Conservation (phyloP, 495 filamentous ascomycete species). For the Penicillium coprophilum region DNA sequence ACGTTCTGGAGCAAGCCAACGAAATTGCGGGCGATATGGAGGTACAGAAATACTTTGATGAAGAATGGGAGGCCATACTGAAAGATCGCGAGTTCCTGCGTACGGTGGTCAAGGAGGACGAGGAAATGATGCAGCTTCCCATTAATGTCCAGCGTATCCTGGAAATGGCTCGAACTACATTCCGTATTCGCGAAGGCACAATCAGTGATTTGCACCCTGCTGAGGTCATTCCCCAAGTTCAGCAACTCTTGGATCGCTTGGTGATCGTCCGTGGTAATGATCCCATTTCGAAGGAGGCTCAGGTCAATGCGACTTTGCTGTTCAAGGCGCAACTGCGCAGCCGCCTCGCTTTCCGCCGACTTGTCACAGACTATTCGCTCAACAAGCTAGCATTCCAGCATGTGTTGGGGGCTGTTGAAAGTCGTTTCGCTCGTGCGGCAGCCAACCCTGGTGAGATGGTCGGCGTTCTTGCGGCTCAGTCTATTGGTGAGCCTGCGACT, state of each 20-base stretch:
- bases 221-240: constrained; percentile 81
- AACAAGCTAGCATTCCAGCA: constrained; percentile 93
- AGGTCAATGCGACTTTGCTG: constrained; percentile 79
- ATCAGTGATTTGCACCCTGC: constrained; percentile 89
- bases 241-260: constrained; percentile 70
- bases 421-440: constrained; percentile 72
- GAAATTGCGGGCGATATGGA: constrained; percentile 84
- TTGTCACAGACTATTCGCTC: constrained; percentile 78
- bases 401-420: constrained; percentile 87
- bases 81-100: constrained; percentile 76
- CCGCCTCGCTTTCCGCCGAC: constrained; percentile 84
- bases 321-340: constrained; percentile 92
- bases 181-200: constrained; percentile 79
- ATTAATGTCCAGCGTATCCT: constrained; percentile 90
- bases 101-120: constrained; percentile 62
- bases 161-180: constrained; percentile 81
- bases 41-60: constrained; percentile 81
- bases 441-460: constrained; percentile 98
- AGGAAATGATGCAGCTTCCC: constrained; percentile 83
- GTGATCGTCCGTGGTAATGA: constrained; percentile 84
- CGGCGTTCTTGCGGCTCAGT: constrained; percentile 94
- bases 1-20: constrained; percentile 78
- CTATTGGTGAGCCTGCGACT: constrained; percentile 96
- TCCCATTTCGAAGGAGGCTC: constrained; percentile 76
- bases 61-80: constrained; percentile 79